Evolutionary conservation across 176 grass and related monocot genomes (phyloP), one percentile per base, ranked within the genome.

Genomic region (Otatea glauca): DNA sequence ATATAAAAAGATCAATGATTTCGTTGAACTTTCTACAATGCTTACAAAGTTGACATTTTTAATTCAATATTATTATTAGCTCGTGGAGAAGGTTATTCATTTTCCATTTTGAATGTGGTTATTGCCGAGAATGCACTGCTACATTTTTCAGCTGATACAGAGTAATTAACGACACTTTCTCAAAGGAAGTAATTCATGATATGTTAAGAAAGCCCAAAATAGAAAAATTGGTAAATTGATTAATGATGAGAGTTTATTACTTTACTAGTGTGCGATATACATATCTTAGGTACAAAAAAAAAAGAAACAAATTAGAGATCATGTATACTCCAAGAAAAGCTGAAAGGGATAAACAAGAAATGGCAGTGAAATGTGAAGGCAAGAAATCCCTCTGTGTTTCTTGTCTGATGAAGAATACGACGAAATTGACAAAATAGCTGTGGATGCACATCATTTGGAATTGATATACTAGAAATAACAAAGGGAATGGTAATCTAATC

Each of bases 131-230:
- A 18, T 55, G 51, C 51, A 54, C 17, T 55, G 51, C 51, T 49
- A 11, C 71, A 38, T 16, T 41, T 35, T 38, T 20, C 18, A 58
- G 7, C 7, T 58, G 55, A n/a, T 4, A 58, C 21, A 58, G 2
- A 58, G 7, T 23, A n/a, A 9, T 58, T 10, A n/a, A 9, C n/a
- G 8, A 4, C 55, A 58, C 55, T 58, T 56, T 9, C 2, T 23
- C 55, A 10, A 68, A 68, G 14, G 14, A 38, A 29, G 20, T 37
- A 68, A 38, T 41, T 68, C 6, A 39, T 18, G 6, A 41, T 17
- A 68, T 68, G 61, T 64, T 32, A 39, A 20, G 72, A 74, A 74
- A 74, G 72, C 24, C 6, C 69, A 72, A 4, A 6, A 72, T 43
- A 49, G 13, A 5, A 72, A 45, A 49, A 8, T 4, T n/a, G 43